Percentiles rank a stretch among this genome's conserved stretches.
phyloP scores from a whole-genome alignment of 371 early-diverging fungal species.

The Rhizopus arrhizus region DNA sequence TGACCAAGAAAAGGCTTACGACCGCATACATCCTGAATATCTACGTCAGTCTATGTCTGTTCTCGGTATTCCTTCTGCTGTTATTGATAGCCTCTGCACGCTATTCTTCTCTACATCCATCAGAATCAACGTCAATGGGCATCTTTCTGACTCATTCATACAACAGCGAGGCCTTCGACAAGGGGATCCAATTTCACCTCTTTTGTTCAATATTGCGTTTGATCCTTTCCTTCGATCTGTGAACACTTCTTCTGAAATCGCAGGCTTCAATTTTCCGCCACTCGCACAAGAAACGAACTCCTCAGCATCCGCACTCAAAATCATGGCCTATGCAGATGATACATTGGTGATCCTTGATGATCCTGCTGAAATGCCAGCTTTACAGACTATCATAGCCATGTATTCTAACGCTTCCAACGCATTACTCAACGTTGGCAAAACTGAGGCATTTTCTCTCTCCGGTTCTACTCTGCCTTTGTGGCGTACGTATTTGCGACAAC shows the following conservation, averaged over 20 bases:
- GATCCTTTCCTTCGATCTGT: slow-evolving; percentile 4
- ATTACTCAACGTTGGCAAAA: slow-evolving; percentile 4
- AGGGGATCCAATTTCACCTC: too few relatives aligned
- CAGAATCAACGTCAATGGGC: slow-evolving; percentile 19
- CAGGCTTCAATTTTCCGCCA: too few relatives aligned
- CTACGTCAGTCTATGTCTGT: background rate
- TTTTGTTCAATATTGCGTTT: slow-evolving; percentile 3
- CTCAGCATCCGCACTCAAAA: too few relatives aligned
- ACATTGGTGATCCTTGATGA: background rate
- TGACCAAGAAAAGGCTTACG: too few relatives aligned
- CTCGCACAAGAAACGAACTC: too few relatives aligned
- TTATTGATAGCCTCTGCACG: background rate
- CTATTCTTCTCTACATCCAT: slow-evolving; percentile 22
- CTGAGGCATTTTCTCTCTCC: slow-evolving; percentile 13
- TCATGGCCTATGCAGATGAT: slow-evolving; percentile 19
- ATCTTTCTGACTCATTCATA: background rate
- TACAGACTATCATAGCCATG: background rate
- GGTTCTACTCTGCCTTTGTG: slow-evolving; percentile 3
- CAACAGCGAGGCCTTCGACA: slow-evolving; percentile 9
- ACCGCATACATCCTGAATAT: background rate
- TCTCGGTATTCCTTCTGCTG: slow-evolving; percentile 15
- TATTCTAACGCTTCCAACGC: slow-evolving; percentile 11
- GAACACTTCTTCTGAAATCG: too few relatives aligned
- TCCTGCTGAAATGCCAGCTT: background rate
- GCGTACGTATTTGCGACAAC: background rate